phyloP scores from a whole-genome alignment of 148 eudicot species.

The Heliosperma pusillum region DNA sequence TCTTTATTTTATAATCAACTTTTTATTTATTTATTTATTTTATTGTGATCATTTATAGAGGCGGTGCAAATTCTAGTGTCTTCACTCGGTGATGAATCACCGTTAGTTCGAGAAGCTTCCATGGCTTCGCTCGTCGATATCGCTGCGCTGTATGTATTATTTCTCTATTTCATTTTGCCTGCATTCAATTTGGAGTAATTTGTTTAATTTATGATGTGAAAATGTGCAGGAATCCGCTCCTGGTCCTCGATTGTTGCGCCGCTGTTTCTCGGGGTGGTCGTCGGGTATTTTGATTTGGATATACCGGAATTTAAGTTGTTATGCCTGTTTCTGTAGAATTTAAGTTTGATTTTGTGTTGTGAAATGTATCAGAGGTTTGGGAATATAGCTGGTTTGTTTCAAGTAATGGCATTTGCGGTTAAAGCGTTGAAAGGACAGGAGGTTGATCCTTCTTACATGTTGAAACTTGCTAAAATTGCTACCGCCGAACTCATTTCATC shows the following conservation, averaged over 20 bases:
- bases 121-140: conserved; percentile 75
- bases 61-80: conserved; percentile 81
- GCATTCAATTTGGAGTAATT: no score
- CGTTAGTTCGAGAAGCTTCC: conserved; percentile 75
- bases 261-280: conserved; percentile 90
- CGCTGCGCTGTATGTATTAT: conserved; percentile 73
- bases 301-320: neutral
- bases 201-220: neutral
- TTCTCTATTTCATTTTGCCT: neutral
- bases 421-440: conserved; percentile 51
- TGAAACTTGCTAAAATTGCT: conserved; percentile 80
- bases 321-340: neutral
- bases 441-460: conserved; percentile 66
- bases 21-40: neutral
- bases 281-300: conserved; percentile 43
- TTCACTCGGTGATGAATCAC: conserved; percentile 79
- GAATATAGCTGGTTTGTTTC: conserved; percentile 83
- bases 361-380: conserved; percentile 62
- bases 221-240: conserved; percentile 69
- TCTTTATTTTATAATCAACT: neutral
- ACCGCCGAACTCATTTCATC: conserved; percentile 87
- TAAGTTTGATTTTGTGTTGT: neutral
- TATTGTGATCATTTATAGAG: conserved; percentile 45
- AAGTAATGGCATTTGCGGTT: conserved; percentile 86
- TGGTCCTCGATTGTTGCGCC: conserved; percentile 91